phyloP scores from a whole-genome alignment of 371 early-diverging fungal genomes.

The Gilbertella persicaria region DNA sequence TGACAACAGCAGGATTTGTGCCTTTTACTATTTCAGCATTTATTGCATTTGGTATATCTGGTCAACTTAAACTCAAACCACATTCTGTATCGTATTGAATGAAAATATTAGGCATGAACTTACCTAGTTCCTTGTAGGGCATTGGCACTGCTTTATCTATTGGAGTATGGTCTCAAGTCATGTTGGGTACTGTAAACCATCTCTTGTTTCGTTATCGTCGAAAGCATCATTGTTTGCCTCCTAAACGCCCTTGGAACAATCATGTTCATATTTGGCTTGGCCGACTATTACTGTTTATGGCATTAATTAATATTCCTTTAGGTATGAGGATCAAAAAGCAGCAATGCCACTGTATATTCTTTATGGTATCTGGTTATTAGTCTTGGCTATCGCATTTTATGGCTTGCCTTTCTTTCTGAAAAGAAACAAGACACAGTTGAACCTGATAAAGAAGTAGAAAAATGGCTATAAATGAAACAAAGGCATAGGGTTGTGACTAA shows the following conservation, averaged over 20 bases:
- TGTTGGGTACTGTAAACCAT: conserved; percentile 33
- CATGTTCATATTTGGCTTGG: conserved; percentile 38
- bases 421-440: conserved; percentile 5
- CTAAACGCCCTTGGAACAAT: conserved; percentile 32
- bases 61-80: conserved; percentile 20
- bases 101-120: background rate
- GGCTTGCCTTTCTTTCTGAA: conserved; percentile 16
- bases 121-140: conserved; percentile 13
- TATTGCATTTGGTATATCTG: conserved; percentile 22
- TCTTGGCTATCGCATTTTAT: conserved; percentile 13
- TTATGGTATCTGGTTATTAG: conserved; percentile 24
- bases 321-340: conserved; percentile 33
- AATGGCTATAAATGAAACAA: background rate
- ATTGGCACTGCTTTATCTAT: conserved; percentile 31
- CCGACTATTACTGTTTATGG: conserved; percentile 16
- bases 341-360: conserved; percentile 15
- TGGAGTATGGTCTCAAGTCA: conserved; percentile 31
- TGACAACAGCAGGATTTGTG: conserved; percentile 28
- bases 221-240: conserved; percentile 18
- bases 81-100: conserved; percentile 27
- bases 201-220: conserved; percentile 26
- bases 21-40: conserved; percentile 27
- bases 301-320: conserved; percentile 35
- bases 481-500: background rate
- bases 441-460: background rate